phyloP scores from a whole-genome alignment of 106 monocot species.

The Allium fistulosum region DNA sequence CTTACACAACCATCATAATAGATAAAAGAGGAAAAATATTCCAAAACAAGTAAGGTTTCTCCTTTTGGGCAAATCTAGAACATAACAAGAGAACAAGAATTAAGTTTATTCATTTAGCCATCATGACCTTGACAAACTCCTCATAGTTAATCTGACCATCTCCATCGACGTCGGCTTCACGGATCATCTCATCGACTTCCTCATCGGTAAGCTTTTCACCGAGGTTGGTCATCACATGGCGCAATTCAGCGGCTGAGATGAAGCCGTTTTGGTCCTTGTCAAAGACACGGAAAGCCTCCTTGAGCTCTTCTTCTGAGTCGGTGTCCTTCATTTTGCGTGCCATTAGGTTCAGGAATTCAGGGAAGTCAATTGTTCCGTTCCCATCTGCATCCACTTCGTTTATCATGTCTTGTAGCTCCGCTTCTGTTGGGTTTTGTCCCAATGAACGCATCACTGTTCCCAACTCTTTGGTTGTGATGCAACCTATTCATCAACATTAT shows the following conservation, averaged over 20 bases:
- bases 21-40: too few relatives aligned
- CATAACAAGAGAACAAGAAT: not conserved
- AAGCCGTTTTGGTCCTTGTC: conserved; percentile 70
- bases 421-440: conserved; percentile 53
- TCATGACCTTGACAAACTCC: conserved; percentile 62
- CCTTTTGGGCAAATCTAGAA: too few relatives aligned
- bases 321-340: conserved; percentile 64
- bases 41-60: too few relatives aligned
- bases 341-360: conserved; percentile 60
- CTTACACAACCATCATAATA: too few relatives aligned
- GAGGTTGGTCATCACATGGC: conserved; percentile 66
- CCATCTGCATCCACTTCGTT: conserved; percentile 57
- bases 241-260: conserved; percentile 59
- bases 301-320: conserved; percentile 56
- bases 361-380: conserved; percentile 55
- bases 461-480: conserved; percentile 60
- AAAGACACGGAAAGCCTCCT: conserved; percentile 54
- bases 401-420: conserved; percentile 60
- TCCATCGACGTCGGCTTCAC: conserved; percentile 54
- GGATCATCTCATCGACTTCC: conserved; percentile 62
- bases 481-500: conserved; percentile 15
- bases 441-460: conserved; percentile 61
- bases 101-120: conserved; percentile 41
- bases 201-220: conserved; percentile 64
- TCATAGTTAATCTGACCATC: conserved; percentile 65